Base-by-base conservation (phyloP, 2,329 filamentous ascomycete genomes). In the Nemania diffusa region DNA sequence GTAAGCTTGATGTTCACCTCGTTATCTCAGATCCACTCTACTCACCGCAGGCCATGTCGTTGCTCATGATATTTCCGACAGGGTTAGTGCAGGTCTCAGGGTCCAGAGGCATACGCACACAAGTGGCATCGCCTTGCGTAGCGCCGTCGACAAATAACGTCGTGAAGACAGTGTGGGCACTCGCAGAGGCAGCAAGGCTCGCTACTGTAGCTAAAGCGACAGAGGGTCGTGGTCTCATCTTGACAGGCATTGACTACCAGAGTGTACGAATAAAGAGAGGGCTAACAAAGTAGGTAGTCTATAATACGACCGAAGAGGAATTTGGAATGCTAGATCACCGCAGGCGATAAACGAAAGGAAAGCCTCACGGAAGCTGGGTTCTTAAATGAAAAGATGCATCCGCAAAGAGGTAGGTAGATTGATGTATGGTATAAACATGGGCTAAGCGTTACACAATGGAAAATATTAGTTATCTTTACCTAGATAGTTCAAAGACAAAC, bases 21-120 rank as follows among this genome's bases (percentile, higher is more conserved):
- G 77, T 15, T 77, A 64, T 68, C 17, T n/a, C 20, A 1, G 24
- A 11, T 15, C 40, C 27, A 56, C 6, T 1, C 64, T 0, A 79
- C 85, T 68, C 83, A 90, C 90, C 91, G 76, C 91, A 94, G 42
- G 90, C 90, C 87, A 93, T 91, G 68, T 89, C 88, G 29, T 84
- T 77, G 71, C 86, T 88, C 15, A 79, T 76, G 17, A 93, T 77
- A 67, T 86, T 82, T 3, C 80, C 79, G 59, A 93, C 83, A 29
- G 91, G 91, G 40, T 77, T 78, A 5, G 85, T 91, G 57, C 86
- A 83, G 0, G 82, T 85, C 6, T 78, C 76, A 2, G 82, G 79
- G 62, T 87, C 80, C 46, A 79, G 82, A 61, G 87, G 87, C 86
- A 91, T 91, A 48, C 91, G 89, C 57, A 94, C 85, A 73, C 90